phyloP scores from a whole-genome alignment of 345 rosid species.

The Raphanus raphanistrum region DNA sequence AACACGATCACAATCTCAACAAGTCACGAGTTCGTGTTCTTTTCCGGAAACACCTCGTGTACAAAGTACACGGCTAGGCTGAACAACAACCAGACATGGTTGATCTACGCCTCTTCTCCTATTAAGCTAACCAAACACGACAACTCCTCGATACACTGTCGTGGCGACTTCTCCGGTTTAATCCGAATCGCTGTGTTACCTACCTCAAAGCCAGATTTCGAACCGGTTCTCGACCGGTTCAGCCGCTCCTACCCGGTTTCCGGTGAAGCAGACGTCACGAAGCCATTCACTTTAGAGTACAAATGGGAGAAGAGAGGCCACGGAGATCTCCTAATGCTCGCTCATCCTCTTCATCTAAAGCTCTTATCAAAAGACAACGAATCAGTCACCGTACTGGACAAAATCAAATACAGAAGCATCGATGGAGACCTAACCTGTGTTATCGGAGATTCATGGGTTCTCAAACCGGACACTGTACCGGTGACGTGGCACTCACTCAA shows the following conservation, averaged over 20 bases:
- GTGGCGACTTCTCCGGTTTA: conserved; percentile 53
- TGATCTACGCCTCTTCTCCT: conserved; percentile 68
- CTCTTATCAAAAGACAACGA: conserved; percentile 46
- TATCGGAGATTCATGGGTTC: neutral
- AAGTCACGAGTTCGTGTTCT: conserved; percentile 63
- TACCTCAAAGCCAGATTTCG: conserved; percentile 40
- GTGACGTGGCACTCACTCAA: conserved; percentile 66
- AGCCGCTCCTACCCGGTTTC: conserved; percentile 77
- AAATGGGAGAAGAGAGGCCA: conserved; percentile 83
- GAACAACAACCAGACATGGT: conserved; percentile 82
- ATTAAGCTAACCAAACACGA: conserved; percentile 42
- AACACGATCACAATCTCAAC: conserved; percentile 58
- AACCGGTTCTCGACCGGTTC: conserved; percentile 67
- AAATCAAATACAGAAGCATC: neutral
- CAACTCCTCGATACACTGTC: conserved; percentile 41
- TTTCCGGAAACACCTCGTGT: conserved; percentile 41
- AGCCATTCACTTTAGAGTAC: conserved; percentile 70
- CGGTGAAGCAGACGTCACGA: conserved; percentile 65
- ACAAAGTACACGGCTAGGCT: conserved; percentile 68
- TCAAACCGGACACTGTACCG: neutral
- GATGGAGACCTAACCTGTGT: neutral
- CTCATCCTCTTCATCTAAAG: conserved; percentile 83
- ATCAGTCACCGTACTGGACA: conserved; percentile 38
- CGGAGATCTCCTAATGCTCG: conserved; percentile 86
- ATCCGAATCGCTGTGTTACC: conserved; percentile 64